These are phyloP conservation scores for Termitomyces sp. DNA, from an alignment of 768 basidiomycete genomes.

Conservation along the genomic window DNA sequence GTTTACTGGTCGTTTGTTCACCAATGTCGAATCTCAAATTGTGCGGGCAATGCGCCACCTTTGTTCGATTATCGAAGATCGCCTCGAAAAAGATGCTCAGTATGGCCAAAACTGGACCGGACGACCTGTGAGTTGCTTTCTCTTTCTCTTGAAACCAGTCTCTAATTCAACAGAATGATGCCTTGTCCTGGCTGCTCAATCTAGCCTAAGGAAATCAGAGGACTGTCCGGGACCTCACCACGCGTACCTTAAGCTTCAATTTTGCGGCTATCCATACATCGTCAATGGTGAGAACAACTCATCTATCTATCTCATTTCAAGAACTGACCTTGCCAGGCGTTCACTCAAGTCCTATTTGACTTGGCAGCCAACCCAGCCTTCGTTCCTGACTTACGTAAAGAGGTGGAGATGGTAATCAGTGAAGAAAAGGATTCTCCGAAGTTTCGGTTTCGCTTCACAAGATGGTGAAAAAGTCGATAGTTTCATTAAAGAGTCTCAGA, in stretches of 20 bases:
- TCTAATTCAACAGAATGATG: slow-evolving; percentile 21
- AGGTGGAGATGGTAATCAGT: slow-evolving; percentile 24
- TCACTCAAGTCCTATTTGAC: slow-evolving; percentile 35
- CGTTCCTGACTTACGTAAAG: slow-evolving; percentile 35
- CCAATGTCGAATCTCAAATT: slow-evolving; percentile 22
- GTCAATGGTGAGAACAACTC: slow-evolving; percentile 18
- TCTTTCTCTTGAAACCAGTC: not conserved
- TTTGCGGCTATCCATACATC: slow-evolving; percentile 31
- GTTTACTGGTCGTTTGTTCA: slow-evolving; percentile 24
- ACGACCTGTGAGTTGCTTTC: not conserved
- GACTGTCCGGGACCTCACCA: slow-evolving; percentile 18
- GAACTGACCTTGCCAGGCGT: slow-evolving; percentile 25
- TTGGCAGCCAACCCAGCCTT: slow-evolving; percentile 34
- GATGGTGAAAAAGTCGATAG: slow-evolving; percentile 40
- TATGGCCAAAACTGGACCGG: slow-evolving; percentile 5
- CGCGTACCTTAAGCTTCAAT: slow-evolving; percentile 24
- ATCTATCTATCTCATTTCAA: not conserved
- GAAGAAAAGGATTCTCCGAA: slow-evolving; percentile 13
- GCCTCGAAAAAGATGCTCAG: slow-evolving; percentile 1
- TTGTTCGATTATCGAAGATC: not conserved
- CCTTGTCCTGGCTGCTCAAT: slow-evolving; percentile 28
- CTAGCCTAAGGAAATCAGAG: slow-evolving; percentile 24
- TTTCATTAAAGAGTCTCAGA: slow-evolving; percentile 40
- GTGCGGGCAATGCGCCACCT: slow-evolving; percentile 9
- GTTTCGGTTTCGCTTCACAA: slow-evolving; percentile 18